Conservation (phyloP, 805 yeast genomes). For the Ogataea naganishii region DNA sequence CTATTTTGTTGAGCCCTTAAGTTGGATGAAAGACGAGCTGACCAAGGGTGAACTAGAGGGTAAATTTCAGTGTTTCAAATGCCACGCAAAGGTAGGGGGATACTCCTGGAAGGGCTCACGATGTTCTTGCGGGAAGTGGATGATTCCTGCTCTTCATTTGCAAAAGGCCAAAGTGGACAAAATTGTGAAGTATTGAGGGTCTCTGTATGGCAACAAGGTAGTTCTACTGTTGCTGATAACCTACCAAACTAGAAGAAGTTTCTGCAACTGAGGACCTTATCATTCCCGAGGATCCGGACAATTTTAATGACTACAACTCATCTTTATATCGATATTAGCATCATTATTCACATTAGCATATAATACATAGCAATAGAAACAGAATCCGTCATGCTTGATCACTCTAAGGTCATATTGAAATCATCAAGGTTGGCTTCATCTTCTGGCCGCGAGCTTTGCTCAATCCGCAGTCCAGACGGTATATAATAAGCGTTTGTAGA, state of each 20-base stretch:
- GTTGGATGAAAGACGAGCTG: constrained; percentile 85
- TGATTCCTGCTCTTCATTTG: constrained; percentile 82
- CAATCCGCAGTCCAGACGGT: constrained; percentile 10
- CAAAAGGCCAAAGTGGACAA: constrained; percentile 77
- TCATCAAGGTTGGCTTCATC: constrained; percentile 14
- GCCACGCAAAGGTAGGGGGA: constrained; percentile 80
- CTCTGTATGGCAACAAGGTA: too few relatives aligned
- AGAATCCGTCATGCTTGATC: neutral
- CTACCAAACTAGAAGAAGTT: too few relatives aligned
- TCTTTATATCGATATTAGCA: too few relatives aligned
- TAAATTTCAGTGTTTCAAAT: constrained; percentile 75
- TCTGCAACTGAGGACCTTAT: too few relatives aligned
- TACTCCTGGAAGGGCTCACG: constrained; percentile 92
- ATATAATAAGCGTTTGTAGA: constrained; percentile 7
- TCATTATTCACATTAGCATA: too few relatives aligned
- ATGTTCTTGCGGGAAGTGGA: constrained; percentile 95
- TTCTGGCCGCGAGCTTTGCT: constrained; percentile 2
- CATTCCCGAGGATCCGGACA: too few relatives aligned
- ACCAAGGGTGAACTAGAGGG: constrained; percentile 77
- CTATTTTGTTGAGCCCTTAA: constrained; percentile 77
- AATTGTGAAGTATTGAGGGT: constrained; percentile 16
- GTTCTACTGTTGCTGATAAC: too few relatives aligned
- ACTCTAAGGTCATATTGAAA: constrained; percentile 23
- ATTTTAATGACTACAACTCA: too few relatives aligned
- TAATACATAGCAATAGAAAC: too few relatives aligned